Evolutionary conservation across 2,329 filamentous ascomycete genomes (phyloP), one percentile per base, ranked within the genome.

Genomic region (Fusarium zealandicum): DNA sequence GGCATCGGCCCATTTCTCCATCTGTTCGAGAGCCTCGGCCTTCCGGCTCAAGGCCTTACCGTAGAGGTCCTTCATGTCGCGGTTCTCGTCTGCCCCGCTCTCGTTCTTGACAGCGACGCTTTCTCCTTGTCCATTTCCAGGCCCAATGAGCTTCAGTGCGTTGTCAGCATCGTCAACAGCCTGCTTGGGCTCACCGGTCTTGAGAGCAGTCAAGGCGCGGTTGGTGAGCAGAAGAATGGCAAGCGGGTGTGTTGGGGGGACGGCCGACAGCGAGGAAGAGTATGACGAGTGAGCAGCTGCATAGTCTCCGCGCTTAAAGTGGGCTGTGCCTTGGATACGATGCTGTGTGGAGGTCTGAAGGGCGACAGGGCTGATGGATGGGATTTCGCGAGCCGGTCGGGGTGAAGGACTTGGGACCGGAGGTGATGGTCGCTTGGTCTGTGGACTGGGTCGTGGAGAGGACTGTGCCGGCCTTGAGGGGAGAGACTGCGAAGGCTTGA

Each of bases 251-350:
- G 81, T 82, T 12, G 84, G 74, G 1, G 95, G 95, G 27, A 99
- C 80, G 31, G 86, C 84, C 1, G 82, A 78, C 3, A 99, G 78
- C 1, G 95, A 92, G 25, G 84, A 83, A 1, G 90, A 86, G 73
- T 98, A 99, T 1, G 89, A 88, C 16, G 86, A 81, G 67, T 97
- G 92, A 0, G 95, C 95, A 9, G 90, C 83, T 14, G 90, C 89
- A 72, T 92, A 99, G 73, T 99, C 95, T 28, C 95, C 95, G 30
- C 91, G 86, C 75, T 97, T 98, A 77, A 96, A 98, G 61, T 96
- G 90, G 46, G 90, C 88, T 9, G 92, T 91, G 14, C 93, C 95
- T 59, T 88, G 87, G 40, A 88, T 81, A 12, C 95, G 89, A 66
- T 95, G 85, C 39, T 85, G 82, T n/a, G 89, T 88, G 9, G 92